A percentile compares a stretch with the other conserved stretches of the same genome.
Conservation (phyloP, 2,329 filamentous ascomycete genomes). For the Microcyclospora pomicola region DNA sequence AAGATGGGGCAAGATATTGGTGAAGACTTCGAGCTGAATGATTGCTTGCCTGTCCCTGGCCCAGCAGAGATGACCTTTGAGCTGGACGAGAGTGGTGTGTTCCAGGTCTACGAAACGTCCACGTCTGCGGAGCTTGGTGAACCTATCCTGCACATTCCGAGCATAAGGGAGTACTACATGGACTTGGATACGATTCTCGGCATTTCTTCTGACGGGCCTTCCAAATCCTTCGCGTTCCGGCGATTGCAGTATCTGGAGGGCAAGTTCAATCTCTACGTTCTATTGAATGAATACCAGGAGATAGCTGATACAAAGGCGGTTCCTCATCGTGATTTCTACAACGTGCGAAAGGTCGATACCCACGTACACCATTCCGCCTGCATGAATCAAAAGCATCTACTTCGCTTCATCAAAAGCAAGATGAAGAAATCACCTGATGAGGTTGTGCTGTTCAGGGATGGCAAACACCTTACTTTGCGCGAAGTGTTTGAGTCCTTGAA, state of each 20-base stretch:
- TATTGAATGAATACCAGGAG: conserved; percentile 95
- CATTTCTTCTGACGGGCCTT: conserved; percentile 88
- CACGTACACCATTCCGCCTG: conserved; percentile 98
- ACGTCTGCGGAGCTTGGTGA: conserved; percentile 47
- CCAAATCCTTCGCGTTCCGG: conserved; percentile 92
- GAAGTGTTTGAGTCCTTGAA: conserved; percentile 98
- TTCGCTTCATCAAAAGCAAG: conserved; percentile 98
- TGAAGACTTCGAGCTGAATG: conserved; percentile 75
- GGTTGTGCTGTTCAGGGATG: conserved; percentile 81
- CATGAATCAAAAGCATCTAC: conserved; percentile 98
- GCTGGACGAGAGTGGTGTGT: conserved; percentile 74
- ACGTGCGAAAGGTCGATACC: conserved; percentile 95
- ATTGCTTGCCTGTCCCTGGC: conserved; percentile 60
- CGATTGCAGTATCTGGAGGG: conserved; percentile 90
- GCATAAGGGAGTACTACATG: conserved; percentile 88
- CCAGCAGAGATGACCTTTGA: conserved; percentile 59
- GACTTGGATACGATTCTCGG: conserved; percentile 76
- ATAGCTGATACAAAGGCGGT: conserved; percentile 96
- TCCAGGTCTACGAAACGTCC: conserved; percentile 72
- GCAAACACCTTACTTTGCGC: conserved; percentile 74
- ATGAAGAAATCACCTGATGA: conserved; percentile 98
- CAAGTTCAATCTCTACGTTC: conserved; percentile 86
- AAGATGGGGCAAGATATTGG: conserved; percentile 86
- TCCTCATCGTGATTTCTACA: conserved; percentile 97
- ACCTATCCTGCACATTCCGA: conserved; percentile 74